Evolutionary conservation across 208 protist genomes (phyloP), one percentile per base, ranked within the genome.

Genomic region (Crithidia fasciculata): DNA sequence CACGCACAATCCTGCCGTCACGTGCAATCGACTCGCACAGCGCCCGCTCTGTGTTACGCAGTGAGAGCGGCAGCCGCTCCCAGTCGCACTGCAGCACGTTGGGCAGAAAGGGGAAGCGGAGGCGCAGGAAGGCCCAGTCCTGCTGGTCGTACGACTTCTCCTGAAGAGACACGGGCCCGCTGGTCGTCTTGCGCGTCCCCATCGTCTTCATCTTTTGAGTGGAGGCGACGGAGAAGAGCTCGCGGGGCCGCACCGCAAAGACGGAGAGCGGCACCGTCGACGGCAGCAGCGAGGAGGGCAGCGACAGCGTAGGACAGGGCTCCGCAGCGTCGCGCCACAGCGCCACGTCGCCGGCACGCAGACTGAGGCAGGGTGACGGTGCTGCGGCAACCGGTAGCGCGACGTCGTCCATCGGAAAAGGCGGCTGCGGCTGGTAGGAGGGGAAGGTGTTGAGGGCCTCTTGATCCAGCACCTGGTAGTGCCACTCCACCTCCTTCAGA

Each of bases 11-110:
- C 12, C 54, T 16, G 54, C 18, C 36, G 28, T 73, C 52, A 16
- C 16, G 43, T 18, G 68, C 60, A 19, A 85, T 49, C 10, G 73
- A 54, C 10, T 76, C 78, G 70, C 80, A 84, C 58, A 87, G 74
- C 2, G 73, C 74, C 8, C 84, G 73, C 63, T 89, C 84, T 16
- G 67, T 74, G 75, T 86, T 91, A 37, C 81, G 86, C 52, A 89
- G 62, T 43, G 74, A 59, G 39, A 69, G 44, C 16, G 86, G 82
- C 47, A 91, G 73, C 9, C 75, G 82, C 66, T 89, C 86, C 63
- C 84, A 80, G 76, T 89, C 80, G 45, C 50, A 74, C 13, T 37
- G 59, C 52, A 81, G 77, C 1, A 91, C 45, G 78, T 86, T 84
- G 2, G 82, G 78, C 56, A 93, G 58, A 53, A 63, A 72, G 5